Evolutionary conservation across 352 stramenopile genomes (phyloP).

Genomic region (Phytophthora meadii): DNA sequence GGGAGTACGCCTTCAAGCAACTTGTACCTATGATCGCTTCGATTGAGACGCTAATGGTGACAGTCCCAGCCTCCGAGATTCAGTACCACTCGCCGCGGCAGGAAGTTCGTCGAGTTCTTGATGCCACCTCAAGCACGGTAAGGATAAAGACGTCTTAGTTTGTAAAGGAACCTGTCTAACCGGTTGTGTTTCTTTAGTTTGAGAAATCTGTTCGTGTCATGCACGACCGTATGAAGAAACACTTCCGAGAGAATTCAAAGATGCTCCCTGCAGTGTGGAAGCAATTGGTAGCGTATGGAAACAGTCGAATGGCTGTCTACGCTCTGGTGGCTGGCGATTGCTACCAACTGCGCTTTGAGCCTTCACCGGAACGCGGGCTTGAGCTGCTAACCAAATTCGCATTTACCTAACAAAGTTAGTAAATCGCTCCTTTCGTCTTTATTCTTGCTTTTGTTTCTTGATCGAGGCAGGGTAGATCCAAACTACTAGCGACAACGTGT

Average conservation of each 20-base stretch:
- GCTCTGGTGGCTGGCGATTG: constrained; percentile 61
- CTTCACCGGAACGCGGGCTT: constrained; percentile 40
- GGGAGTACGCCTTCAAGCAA: constrained; percentile 74
- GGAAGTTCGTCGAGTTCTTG: constrained; percentile 59
- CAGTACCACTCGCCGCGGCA: constrained; percentile 72
- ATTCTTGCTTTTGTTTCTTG: constrained; percentile 42
- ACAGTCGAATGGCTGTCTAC: constrained; percentile 47
- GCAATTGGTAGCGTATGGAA: constrained; percentile 54
- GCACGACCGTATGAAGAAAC: constrained; percentile 80
- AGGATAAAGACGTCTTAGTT: neutral
- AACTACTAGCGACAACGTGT: constrained; percentile 68
- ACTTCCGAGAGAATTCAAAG: constrained; percentile 60
- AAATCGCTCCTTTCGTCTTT: constrained; percentile 1
- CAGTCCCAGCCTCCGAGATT: constrained; percentile 66
- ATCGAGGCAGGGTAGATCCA: constrained; percentile 38
- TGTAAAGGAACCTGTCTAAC: neutral
- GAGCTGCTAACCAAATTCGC: constrained; percentile 62
- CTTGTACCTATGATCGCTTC: constrained; percentile 59
- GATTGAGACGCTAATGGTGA: constrained; percentile 63
- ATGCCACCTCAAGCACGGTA: constrained; percentile 52
- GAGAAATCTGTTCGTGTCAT: constrained; percentile 74
- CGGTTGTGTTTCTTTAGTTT: constrained; percentile 41
- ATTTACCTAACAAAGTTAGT: constrained; percentile 24
- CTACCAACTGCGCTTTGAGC: constrained; percentile 70
- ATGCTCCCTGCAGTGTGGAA: constrained; percentile 65